Evolutionary conservation across 2,329 filamentous ascomycete species (phyloP), one percentile per base, ranked within the genome.

Genomic region (Colletotrichum sp.): DNA sequence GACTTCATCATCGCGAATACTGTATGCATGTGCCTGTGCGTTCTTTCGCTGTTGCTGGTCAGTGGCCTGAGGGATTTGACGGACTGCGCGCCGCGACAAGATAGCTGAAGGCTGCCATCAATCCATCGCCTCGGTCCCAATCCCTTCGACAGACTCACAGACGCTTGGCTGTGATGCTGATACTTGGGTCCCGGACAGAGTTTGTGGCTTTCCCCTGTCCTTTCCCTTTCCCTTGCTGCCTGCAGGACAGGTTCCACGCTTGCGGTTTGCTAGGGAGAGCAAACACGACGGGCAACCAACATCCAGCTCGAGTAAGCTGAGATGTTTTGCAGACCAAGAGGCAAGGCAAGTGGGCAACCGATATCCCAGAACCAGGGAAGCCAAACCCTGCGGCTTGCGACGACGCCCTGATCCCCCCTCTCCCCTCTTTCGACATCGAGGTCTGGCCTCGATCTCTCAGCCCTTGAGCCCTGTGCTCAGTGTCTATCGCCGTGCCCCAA

Each of bases 361-460:
- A 30, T 58, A 58, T 58, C 26, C 63, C 32, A 30, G 28, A 12
- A 21, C 43, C 58, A 21, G 36, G 7, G n/a, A 34, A 43, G 28
- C 59, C 16, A 26, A 56, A 66, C 36, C 52, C 63, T 30, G 63
- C 62, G 21, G 21, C 32, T 36, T 48, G 34, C n/a, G 28, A 30
- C 30, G 30, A 24, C 52, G 32, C 21, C 56, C 36, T 48, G 7
- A 32, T 14, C 21, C 64, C 26, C 14, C 48, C 48, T 43, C 24
- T 59, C 30, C 18, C 43, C 43, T 32, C 14, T 36, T 36, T n/a
- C 34, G 18, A 77, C 69, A 74, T 80, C 71, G 77, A 80, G 63
- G 72, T 73, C 38, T 61, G 61, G 61, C 61, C 34, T 36, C 16
- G 43, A 59, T 58, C 28, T 48, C 21, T 16, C 36, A 26, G 63